These are phyloP conservation scores for Parastagonospora avenae DNA, from an alignment of 2,329 filamentous ascomycete species.

Conservation along the genomic window DNA sequence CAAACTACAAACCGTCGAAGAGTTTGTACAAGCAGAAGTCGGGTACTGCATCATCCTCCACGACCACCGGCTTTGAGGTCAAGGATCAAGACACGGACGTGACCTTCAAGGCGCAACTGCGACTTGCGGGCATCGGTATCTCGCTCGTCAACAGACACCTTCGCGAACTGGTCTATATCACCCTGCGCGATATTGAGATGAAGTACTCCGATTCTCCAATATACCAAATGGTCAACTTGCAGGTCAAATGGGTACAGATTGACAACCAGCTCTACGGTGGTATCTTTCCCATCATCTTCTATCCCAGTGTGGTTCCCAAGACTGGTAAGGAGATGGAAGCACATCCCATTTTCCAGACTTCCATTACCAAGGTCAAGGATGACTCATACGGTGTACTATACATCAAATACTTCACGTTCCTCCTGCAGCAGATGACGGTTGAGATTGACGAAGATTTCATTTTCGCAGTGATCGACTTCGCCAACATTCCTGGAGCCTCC, in stretches of 20 bases:
- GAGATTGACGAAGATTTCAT: constrained; percentile 99
- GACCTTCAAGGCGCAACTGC: constrained; percentile 86
- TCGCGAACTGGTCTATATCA: constrained; percentile 91
- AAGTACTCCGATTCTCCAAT: constrained; percentile 92
- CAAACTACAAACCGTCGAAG: constrained; percentile 90
- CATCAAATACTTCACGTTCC: constrained; percentile 94
- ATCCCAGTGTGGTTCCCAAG: constrained; percentile 97
- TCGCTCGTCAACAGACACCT: constrained; percentile 92
- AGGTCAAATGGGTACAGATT: constrained; percentile 98
- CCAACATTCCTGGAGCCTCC: constrained; percentile 86
- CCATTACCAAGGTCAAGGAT: constrained; percentile 94
- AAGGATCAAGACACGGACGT: constrained; percentile 88
- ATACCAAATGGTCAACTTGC: constrained; percentile 88
- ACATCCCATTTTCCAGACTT: constrained; percentile 90
- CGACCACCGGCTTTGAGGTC: constrained; percentile 81
- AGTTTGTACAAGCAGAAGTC: constrained; percentile 82
- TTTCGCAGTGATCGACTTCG: constrained; percentile 92
- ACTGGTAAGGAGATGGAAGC: constrained; percentile 95
- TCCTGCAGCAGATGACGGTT: constrained; percentile 97
- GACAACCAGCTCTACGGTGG: constrained; percentile 98
- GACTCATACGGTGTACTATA: constrained; percentile 97
- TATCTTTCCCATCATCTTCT: constrained; percentile 95
- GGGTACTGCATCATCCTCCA: constrained; percentile 60
- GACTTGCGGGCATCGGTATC: constrained; percentile 86
- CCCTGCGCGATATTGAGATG: constrained; percentile 86